Conservation (phyloP, 768 basidiomycete genomes). For the Mycena capillaripes region DNA sequence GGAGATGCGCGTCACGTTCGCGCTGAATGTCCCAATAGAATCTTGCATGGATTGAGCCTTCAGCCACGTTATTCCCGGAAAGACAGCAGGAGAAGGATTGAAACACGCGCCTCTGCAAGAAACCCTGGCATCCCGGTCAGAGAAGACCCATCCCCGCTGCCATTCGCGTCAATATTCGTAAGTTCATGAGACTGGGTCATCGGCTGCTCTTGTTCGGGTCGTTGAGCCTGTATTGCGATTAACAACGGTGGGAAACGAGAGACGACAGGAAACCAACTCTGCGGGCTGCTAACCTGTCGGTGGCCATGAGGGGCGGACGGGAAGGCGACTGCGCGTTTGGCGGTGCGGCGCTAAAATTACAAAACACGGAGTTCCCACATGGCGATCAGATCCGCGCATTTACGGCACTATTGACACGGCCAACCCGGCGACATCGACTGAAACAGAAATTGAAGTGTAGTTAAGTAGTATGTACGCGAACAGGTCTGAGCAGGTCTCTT, state of each 20-base stretch:
- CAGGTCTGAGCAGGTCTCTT: too few relatives aligned
- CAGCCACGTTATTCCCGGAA: not conserved
- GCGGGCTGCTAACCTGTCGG: slow-evolving; percentile 55
- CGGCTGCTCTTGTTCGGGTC: too few relatives aligned
- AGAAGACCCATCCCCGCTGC: not conserved
- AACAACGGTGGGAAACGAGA: not conserved
- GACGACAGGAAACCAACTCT: slow-evolving; percentile 49
- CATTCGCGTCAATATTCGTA: slow-evolving; percentile 7
- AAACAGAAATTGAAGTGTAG: too few relatives aligned
- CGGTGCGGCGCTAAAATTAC: too few relatives aligned
- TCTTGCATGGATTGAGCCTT: slow-evolving; percentile 59
- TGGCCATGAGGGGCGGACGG: slow-evolving; percentile 43
- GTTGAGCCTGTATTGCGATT: too few relatives aligned
- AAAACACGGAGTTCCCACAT: too few relatives aligned
- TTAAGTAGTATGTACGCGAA: too few relatives aligned
- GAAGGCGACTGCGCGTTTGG: not conserved
- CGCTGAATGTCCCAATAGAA: slow-evolving; percentile 53
- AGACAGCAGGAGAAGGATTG: not conserved
- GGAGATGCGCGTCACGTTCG: slow-evolving; percentile 54
- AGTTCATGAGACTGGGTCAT: slow-evolving; percentile 30
- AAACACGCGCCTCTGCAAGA: slow-evolving; percentile 19
- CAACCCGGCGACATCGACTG: too few relatives aligned
- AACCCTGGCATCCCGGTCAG: slow-evolving; percentile 24
- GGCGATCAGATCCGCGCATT: too few relatives aligned
- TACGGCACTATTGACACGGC: too few relatives aligned